Conservation (phyloP, 2,329 filamentous ascomycete genomes). For the Metarhizium guizhouense region DNA sequence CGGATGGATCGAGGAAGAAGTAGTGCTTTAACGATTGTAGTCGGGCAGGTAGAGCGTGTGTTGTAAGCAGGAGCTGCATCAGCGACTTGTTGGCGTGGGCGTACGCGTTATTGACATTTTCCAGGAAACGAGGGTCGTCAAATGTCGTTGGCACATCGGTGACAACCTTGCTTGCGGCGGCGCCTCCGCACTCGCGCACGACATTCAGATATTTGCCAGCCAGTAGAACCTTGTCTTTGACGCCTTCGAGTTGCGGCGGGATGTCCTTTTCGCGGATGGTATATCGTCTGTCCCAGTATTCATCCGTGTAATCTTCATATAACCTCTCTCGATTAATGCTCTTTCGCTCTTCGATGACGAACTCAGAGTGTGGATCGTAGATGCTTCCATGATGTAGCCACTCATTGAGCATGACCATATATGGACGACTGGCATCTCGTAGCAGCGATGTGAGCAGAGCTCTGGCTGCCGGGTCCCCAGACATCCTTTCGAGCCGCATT, state of each 20-base stretch:
- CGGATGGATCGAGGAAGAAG: constrained; percentile 95
- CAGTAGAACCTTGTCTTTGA: constrained; percentile 89
- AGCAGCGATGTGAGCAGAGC: constrained; percentile 73
- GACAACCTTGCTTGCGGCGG: constrained; percentile 84
- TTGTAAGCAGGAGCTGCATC: constrained; percentile 82
- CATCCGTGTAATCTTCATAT: constrained; percentile 95
- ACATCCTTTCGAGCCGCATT: constrained; percentile 76
- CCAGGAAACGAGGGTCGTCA: constrained; percentile 82
- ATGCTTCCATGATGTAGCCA: constrained; percentile 97
- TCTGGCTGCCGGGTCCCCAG: constrained; percentile 85
- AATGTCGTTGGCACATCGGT: constrained; percentile 86
- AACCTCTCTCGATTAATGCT: constrained; percentile 86
- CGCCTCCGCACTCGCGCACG: constrained; percentile 90
- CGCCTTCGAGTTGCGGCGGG: constrained; percentile 79
- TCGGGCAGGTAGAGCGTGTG: constrained; percentile 80
- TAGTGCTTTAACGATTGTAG: constrained; percentile 94
- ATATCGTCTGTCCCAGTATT: constrained; percentile 98
- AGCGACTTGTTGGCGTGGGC: constrained; percentile 92
- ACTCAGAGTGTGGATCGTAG: constrained; percentile 87
- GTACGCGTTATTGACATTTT: constrained; percentile 93
- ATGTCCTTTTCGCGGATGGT: constrained; percentile 87
- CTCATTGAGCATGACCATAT: constrained; percentile 97
- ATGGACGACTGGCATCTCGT: constrained; percentile 82
- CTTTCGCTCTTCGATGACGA: constrained; percentile 90
- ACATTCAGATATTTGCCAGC: constrained; percentile 98